Evolutionary conservation across 768 basidiomycete species (phyloP).

Genomic region (Psilocybe sp.): DNA sequence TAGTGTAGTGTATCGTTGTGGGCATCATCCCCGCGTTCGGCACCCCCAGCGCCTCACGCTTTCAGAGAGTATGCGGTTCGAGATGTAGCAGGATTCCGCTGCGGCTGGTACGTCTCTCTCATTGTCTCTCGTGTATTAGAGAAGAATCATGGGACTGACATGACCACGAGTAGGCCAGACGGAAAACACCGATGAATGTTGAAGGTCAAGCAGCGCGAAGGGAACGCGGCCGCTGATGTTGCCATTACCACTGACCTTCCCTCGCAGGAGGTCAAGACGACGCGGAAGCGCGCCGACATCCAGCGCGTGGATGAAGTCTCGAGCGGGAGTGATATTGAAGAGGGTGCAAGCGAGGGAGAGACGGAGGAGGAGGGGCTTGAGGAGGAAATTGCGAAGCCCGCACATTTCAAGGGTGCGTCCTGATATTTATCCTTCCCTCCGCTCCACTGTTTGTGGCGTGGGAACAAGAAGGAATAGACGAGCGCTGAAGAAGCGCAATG

Average conservation of each 20-base stretch:
- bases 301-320: no score
- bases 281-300: background rate
- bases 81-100: slow-evolving; percentile 33
- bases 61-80: slow-evolving; percentile 61
- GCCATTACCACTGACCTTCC: no score
- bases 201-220: slow-evolving; percentile 18
- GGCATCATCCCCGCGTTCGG: slow-evolving; percentile 73
- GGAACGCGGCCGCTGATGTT: background rate
- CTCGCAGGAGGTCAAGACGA: no score
- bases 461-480: no score
- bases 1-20: slow-evolving; percentile 73
- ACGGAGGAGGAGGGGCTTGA: background rate
- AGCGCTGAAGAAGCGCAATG: no score
- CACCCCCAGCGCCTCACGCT: slow-evolving; percentile 71
- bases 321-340: no score
- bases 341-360: background rate
- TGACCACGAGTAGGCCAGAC: slow-evolving; percentile 9
- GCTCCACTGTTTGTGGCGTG: no score
- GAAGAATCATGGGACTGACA: slow-evolving; percentile 32
- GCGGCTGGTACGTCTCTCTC: slow-evolving; percentile 49
- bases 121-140: slow-evolving; percentile 61
- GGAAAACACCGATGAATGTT: slow-evolving; percentile 23
- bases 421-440: no score
- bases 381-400: slow-evolving; percentile 35
- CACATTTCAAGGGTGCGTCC: slow-evolving; percentile 50